These are phyloP conservation scores for Spizellomyces sp. DNA, from an alignment of 192 early-diverging fungal genomes.

Conservation along the genomic window DNA sequence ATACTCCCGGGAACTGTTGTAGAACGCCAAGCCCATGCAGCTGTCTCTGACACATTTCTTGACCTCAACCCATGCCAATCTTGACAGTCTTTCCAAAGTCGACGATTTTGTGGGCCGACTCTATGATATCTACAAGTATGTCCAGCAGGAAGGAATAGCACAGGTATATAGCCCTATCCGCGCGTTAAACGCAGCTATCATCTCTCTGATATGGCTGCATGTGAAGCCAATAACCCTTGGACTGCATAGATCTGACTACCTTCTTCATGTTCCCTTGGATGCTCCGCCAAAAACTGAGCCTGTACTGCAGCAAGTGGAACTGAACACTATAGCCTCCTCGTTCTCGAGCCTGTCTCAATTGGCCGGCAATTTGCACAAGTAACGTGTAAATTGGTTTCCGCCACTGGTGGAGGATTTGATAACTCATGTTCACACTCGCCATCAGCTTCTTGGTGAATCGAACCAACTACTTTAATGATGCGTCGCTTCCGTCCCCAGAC, in stretches of 20 bases:
- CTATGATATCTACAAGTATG: constrained; percentile 75
- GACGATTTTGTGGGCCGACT: constrained; percentile 84
- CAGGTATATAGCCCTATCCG: constrained; percentile 40
- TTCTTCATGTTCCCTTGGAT: constrained; percentile 67
- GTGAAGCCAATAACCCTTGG: constrained; percentile 73
- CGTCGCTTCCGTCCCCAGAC: constrained; percentile 27
- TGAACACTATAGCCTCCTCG: constrained; percentile 94
- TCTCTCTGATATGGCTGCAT: too few species aligned
- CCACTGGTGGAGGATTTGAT: background rate
- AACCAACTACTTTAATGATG: constrained; percentile 37
- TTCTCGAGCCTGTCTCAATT: constrained; percentile 82
- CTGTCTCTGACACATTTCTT: background rate
- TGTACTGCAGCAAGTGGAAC: constrained; percentile 88
- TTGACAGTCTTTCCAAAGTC: constrained; percentile 61
- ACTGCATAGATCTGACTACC: constrained; percentile 90
- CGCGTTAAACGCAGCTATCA: too few species aligned
- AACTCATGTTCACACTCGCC: too few species aligned
- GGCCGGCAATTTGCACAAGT: constrained; percentile 79
- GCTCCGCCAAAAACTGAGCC: constrained; percentile 44
- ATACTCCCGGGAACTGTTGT: background rate
- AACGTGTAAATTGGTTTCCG: constrained; percentile 3
- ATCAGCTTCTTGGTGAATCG: constrained; percentile 38
- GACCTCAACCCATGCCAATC: background rate
- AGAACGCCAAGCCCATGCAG: background rate
- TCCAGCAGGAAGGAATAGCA: constrained; percentile 56